phyloP scores from a whole-genome alignment of 257 asterid species.

The Solanum bulbocastanum region DNA sequence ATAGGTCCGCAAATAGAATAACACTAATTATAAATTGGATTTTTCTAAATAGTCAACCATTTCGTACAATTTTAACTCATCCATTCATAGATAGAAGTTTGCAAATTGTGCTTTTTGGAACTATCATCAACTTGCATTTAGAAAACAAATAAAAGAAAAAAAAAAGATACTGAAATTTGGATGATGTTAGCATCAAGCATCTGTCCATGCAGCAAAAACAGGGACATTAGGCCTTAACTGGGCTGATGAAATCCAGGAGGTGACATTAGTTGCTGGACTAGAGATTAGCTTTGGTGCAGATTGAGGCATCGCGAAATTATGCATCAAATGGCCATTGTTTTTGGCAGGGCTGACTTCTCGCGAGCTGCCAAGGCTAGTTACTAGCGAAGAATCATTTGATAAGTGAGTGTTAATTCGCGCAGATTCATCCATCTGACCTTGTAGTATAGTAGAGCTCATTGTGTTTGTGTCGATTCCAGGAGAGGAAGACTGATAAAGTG shows the following conservation, averaged over 20 bases:
- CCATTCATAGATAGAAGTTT: slow-evolving; percentile 3
- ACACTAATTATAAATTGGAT: slow-evolving; percentile 5
- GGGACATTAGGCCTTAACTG: slow-evolving; percentile 71
- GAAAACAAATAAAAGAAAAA: neutral
- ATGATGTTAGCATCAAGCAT: slow-evolving; percentile 31
- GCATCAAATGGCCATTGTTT: slow-evolving; percentile 14
- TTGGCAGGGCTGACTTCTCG: slow-evolving; percentile 60
- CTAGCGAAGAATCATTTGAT: slow-evolving; percentile 38
- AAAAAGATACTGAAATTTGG: neutral
- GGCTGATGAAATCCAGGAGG: slow-evolving; percentile 50
- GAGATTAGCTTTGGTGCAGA: slow-evolving; percentile 28
- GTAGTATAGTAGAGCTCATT: slow-evolving; percentile 4
- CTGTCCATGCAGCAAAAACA: slow-evolving; percentile 83
- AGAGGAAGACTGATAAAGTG: slow-evolving; percentile 32
- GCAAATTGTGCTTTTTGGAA: neutral
- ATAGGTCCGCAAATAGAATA: neutral
- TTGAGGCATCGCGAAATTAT: slow-evolving; percentile 22
- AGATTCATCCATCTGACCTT: slow-evolving; percentile 10
- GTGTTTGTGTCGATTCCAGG: slow-evolving; percentile 18
- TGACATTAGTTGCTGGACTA: slow-evolving; percentile 13
- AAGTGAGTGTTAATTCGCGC: slow-evolving; percentile 19
- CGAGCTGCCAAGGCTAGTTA: slow-evolving; percentile 49
- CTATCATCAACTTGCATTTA: neutral
- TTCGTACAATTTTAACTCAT: slow-evolving; percentile 15
- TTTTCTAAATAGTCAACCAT: slow-evolving; percentile 11